Percentiles rank a stretch among this genome's conserved stretches.
These are phyloP conservation scores for Eucalyptus virginea DNA, from an alignment of 345 rosid genomes.

Conservation along the genomic window DNA sequence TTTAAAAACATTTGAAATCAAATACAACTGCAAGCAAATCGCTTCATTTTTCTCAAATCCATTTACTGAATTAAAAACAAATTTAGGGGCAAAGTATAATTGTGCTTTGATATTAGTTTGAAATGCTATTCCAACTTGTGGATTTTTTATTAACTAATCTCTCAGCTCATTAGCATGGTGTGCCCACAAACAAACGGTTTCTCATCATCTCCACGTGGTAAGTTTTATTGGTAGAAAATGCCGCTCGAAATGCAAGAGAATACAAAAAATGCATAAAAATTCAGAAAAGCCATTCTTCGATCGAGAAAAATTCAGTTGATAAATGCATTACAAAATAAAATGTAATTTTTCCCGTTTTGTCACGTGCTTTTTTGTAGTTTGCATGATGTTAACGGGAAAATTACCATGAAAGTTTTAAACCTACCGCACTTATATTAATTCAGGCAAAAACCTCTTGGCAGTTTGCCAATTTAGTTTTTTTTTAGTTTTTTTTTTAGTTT, in stretches of 20 bases:
- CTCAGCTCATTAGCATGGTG: not conserved
- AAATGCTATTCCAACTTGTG: not conserved
- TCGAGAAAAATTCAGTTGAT: not conserved
- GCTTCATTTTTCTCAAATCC: not conserved
- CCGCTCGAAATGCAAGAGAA: not conserved
- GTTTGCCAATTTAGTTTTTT: too few species aligned
- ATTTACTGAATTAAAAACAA: not conserved
- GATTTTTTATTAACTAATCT: not conserved
- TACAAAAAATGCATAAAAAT: not conserved
- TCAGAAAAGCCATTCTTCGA: not conserved
- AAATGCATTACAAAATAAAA: not conserved
- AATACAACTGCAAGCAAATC: not conserved
- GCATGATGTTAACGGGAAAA: not conserved
- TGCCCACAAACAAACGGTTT: not conserved
- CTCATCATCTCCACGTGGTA: not conserved
- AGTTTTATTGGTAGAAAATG: not conserved
- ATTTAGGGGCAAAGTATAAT: not conserved
- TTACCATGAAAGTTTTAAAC: too few species aligned
- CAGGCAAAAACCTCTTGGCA: not conserved
- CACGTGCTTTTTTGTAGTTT: not conserved
- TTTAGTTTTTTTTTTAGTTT: too few species aligned
- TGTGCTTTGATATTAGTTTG: not conserved
- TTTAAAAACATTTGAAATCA: not conserved
- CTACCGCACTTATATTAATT: fast-evolving
- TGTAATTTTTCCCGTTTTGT: not conserved